phyloP scores from a whole-genome alignment of 768 basidiomycete species.

The Tulasnella calospora region DNA sequence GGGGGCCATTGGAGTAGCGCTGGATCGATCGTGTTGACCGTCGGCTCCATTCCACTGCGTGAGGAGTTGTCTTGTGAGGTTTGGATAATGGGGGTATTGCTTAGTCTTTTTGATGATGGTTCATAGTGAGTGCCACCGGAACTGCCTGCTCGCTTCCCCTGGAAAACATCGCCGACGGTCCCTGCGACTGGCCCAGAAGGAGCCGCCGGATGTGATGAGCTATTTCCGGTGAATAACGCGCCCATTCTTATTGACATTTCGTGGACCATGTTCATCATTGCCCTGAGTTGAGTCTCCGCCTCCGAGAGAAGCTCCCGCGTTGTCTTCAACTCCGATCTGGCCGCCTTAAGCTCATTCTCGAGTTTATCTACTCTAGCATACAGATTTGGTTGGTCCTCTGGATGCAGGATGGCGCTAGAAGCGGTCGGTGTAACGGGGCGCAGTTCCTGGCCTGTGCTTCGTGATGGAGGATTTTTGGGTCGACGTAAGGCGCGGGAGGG shows the following conservation, averaged over 20 bases:
- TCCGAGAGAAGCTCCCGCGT: background rate
- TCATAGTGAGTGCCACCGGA: background rate
- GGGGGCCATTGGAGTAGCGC: background rate
- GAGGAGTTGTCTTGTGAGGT: too few species aligned
- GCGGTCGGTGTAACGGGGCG: background rate
- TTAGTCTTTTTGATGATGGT: background rate
- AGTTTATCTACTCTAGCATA: background rate
- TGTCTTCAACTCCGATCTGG: background rate
- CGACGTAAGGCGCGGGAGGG: background rate
- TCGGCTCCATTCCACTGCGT: background rate
- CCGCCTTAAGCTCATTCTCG: background rate
- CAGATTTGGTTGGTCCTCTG: background rate
- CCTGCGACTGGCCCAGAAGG: background rate
- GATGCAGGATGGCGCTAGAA: background rate
- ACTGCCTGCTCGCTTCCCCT: background rate
- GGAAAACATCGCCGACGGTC: background rate
- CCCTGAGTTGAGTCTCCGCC: background rate
- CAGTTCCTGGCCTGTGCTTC: background rate
- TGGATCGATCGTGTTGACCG: background rate
- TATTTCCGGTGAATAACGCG: background rate
- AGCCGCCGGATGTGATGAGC: background rate
- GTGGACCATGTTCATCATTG: background rate
- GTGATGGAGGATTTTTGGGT: background rate
- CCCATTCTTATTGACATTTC: background rate
- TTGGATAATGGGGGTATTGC: background rate